Conservation (phyloP, 2,329 filamentous ascomycete species). For the Sclerotinia spermophila region DNA sequence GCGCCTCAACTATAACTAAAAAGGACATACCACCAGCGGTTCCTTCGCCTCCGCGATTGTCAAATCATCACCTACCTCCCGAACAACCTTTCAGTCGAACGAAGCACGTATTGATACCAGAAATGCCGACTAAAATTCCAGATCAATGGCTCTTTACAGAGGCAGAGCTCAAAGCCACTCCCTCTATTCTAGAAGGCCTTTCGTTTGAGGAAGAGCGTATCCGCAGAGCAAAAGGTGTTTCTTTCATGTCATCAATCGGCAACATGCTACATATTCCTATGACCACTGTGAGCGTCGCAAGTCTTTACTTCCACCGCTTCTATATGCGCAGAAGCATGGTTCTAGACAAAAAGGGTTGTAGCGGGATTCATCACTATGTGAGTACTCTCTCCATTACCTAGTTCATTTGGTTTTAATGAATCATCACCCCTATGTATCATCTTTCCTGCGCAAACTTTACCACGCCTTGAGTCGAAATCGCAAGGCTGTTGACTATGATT, state of each 20-base stretch:
- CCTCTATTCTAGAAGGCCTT: conserved; percentile 81
- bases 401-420: neutral
- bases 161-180: conserved; percentile 76
- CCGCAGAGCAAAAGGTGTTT: conserved; percentile 83
- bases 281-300: conserved; percentile 85
- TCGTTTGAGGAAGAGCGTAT: conserved; percentile 71
- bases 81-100: conserved; percentile 20
- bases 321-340: conserved; percentile 87
- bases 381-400: conserved; percentile 37
- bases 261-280: conserved; percentile 90
- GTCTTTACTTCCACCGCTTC: conserved; percentile 93
- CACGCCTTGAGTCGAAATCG: conserved; percentile 16
- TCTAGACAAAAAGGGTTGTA: conserved; percentile 53
- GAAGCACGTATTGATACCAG: conserved; percentile 12
- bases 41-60: conserved; percentile 57
- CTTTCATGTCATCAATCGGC: conserved; percentile 93
- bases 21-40: conserved; percentile 53
- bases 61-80: conserved; percentile 53
- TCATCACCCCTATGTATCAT: neutral
- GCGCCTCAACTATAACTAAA: conserved; percentile 45
- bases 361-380: conserved; percentile 86
- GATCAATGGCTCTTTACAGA: conserved; percentile 87
- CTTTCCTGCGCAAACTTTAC: conserved; percentile 18
- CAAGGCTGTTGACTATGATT: neutral
- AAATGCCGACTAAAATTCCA: conserved; percentile 39